Base-by-base conservation (phyloP, 2,329 filamentous ascomycete species). In the Emericellopsis cladophorae region DNA sequence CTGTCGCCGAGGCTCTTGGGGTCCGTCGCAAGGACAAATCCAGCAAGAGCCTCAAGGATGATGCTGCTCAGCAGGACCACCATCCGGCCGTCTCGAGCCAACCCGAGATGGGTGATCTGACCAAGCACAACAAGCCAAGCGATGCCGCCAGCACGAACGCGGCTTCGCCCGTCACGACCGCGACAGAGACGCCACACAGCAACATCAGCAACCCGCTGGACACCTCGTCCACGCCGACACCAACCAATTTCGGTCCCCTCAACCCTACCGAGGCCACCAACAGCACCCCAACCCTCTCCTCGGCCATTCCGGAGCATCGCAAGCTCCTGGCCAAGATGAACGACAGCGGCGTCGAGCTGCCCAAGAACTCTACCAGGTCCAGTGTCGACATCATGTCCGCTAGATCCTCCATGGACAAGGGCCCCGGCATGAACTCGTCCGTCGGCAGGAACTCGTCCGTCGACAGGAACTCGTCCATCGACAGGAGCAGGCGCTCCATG, bases 1-100 rank as follows among this genome's bases (percentile, higher is more conserved):
- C 57, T 35, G 48, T 58, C 32, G 49, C 52, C 39, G 60, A 57
- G 24, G 59, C 58, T 37, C 60, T 61, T 48, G 57, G 58, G 42
- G 43, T 59, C 24, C 48, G 55, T 16, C 43, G 54, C 26, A 51
- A 49, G 45, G 51, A 51, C 47, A 49, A 44, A 35, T 42, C 36
- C 31, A 45, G 48, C 46, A 52, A 51, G 46, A 36, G 23, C 31
- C 22, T 31, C 31, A 34, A 35, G 21, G 15, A n/a, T 12, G 26
- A 31, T 24, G 10, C 36, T 16, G 32, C 36, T 10, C 34, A 14
- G 11, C 18, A 26, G 11, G n/a, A 15, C 8, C 37, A 15, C n/a
- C 23, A 42, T 36, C 24, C 34, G 12, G 3, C 26, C 26, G 26
- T 29, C 26, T 29, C 26, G 4, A 29, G 6, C 26, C 26, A 29